A percentile compares a stretch with the other conserved stretches of the same genome.
phyloP scores from a whole-genome alignment of 306 rosid species.

The Vigna unguiculata region DNA sequence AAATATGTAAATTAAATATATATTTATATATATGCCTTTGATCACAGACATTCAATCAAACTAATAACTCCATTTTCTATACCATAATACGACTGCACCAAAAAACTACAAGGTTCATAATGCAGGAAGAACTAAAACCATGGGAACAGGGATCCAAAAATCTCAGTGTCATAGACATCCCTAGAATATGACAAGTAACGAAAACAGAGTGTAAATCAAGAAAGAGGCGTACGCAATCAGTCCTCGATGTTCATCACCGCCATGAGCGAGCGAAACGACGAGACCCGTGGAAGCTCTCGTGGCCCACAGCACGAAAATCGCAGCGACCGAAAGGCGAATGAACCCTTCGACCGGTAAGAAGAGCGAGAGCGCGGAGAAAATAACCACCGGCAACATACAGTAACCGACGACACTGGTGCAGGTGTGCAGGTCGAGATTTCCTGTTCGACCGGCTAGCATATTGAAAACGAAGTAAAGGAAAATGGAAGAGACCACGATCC shows the following conservation, averaged over 20 bases:
- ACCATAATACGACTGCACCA: slow-evolving; percentile 36
- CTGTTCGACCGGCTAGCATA: slow-evolving; percentile 92
- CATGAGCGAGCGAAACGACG: slow-evolving; percentile 81
- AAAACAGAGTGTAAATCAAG: slow-evolving; percentile 93
- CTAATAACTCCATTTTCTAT: slow-evolving; percentile 52
- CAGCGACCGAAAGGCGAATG: slow-evolving; percentile 62
- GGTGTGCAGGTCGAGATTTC: slow-evolving; percentile 87
- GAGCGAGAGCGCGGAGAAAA: slow-evolving; percentile 76
- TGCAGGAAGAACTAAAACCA: slow-evolving; percentile 43
- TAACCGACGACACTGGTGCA: slow-evolving; percentile 96
- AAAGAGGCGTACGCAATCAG: slow-evolving; percentile 92
- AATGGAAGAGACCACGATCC: slow-evolving; percentile 93
- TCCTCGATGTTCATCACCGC: slow-evolving; percentile 92
- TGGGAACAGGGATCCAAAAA: slow-evolving; percentile 43
- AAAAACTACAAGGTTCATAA: slow-evolving; percentile 35
- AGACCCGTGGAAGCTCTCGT: slow-evolving; percentile 84
- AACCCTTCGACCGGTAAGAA: slow-evolving; percentile 75
- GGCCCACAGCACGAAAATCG: slow-evolving; percentile 86
- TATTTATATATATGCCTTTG: background rate
- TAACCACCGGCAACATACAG: slow-evolving; percentile 84
- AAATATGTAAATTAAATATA: background rate
- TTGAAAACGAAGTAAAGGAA: slow-evolving; percentile 92
- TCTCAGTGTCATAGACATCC: slow-evolving; percentile 26
- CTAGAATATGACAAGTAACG: slow-evolving; percentile 89
- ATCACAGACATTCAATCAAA: slow-evolving; percentile 40